Evolutionary conservation across 768 basidiomycete genomes (phyloP).

Genomic region (Podaxis carcinomalis): DNA sequence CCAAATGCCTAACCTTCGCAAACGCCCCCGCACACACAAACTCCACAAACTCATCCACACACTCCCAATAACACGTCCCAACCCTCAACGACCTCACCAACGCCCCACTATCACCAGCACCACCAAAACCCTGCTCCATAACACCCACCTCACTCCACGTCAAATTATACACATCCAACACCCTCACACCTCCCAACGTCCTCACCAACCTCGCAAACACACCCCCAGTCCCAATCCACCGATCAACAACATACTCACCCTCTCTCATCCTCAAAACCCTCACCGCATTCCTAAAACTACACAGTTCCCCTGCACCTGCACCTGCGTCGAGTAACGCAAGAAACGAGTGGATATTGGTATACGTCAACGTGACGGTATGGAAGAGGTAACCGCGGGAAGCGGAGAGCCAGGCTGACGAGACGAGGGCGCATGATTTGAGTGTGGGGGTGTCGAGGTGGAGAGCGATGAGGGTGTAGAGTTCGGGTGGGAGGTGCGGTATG

Average conservation of each 20-base stretch:
- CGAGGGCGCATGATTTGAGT: conserved; percentile 1
- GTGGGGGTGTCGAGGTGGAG: not conserved
- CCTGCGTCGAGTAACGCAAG: not conserved
- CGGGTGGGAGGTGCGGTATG: not conserved
- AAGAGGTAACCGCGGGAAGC: not conserved
- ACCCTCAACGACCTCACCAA: not conserved
- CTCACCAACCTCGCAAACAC: not conserved
- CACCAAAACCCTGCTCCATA: not conserved
- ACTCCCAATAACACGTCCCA: conserved; percentile 9
- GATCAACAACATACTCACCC: conserved; percentile 3
- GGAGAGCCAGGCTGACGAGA: not conserved
- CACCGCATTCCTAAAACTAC: not conserved
- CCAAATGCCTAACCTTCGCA: not conserved
- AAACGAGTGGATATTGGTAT: not conserved
- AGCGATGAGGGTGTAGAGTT: conserved; percentile 7
- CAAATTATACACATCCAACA: conserved; percentile 7
- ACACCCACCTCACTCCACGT: conserved; percentile 5
- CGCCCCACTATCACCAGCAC: not conserved
- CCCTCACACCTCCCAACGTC: not conserved
- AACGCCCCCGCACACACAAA: conserved; percentile 3
- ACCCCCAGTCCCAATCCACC: conserved; percentile 5
- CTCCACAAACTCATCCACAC: not conserved
- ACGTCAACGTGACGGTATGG: not conserved
- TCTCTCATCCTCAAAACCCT: conserved; percentile 4
- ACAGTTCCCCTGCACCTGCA: not conserved